Evolutionary conservation across 768 basidiomycete genomes (phyloP).

Genomic region (Collybiopsis confluens): DNA sequence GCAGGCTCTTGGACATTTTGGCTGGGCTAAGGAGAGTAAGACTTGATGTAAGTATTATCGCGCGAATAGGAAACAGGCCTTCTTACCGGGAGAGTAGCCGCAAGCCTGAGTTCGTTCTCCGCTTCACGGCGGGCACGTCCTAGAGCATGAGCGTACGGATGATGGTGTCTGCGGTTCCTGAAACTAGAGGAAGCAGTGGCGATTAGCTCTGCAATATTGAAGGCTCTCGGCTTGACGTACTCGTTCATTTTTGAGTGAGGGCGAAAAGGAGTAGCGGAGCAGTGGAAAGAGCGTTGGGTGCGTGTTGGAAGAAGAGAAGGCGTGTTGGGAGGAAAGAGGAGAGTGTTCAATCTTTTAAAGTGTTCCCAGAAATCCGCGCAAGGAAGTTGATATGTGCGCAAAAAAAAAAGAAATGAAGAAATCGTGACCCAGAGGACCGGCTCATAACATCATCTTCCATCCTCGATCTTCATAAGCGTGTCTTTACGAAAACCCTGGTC

Average conservation of each 20-base stretch:
- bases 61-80: not conserved
- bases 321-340: not conserved
- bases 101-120: not conserved
- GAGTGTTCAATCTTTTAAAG: too few species aligned
- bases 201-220: too few species aligned
- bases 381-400: not conserved
- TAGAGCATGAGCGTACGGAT: not conserved
- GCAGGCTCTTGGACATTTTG: not conserved
- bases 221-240: not conserved
- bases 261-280: too few species aligned
- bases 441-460: not conserved
- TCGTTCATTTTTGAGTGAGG: not conserved
- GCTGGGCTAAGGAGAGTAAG: not conserved
- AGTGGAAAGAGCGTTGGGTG: too few species aligned
- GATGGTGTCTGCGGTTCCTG: not conserved
- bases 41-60: not conserved
- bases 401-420: not conserved
- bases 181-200: not conserved
- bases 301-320: too few species aligned
- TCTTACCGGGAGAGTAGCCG: not conserved
- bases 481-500: not conserved
- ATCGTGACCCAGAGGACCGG: constrained; percentile 1
- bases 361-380: too few species aligned
- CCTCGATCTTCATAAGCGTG: not conserved
- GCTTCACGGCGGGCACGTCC: not conserved